Evolutionary conservation across 148 eudicot genomes (phyloP).

Genomic region (Suaeda aralocaspica): DNA sequence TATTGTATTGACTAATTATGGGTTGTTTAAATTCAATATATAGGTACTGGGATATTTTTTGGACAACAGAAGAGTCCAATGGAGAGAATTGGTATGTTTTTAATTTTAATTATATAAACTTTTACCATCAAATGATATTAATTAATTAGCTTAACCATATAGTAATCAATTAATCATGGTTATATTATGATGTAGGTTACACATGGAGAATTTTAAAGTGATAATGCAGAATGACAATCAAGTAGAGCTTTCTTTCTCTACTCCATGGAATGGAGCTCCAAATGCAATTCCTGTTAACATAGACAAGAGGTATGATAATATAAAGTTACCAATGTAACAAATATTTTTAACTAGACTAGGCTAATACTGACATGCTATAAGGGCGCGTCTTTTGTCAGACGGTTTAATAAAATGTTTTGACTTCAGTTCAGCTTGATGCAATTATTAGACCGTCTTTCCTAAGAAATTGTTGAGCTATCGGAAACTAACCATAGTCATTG

Average conservation of each 20-base stretch:
- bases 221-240: conserved; percentile 23
- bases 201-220: conserved; percentile 22
- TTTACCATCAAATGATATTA: not conserved
- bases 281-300: conserved; percentile 17
- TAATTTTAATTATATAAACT: too few relatives aligned
- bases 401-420: too few relatives aligned
- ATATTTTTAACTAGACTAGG: too few relatives aligned
- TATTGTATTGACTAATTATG: too few relatives aligned
- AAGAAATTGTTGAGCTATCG: too few relatives aligned
- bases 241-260: conserved; percentile 29
- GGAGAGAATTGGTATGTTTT: conserved; percentile 9
- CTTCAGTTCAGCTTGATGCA: too few relatives aligned
- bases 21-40: not conserved
- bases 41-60: conserved; percentile 30
- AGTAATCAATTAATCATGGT: too few relatives aligned
- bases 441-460: too few relatives aligned
- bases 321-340: too few relatives aligned
- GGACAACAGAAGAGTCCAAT: not conserved
- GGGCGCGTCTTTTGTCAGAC: too few relatives aligned
- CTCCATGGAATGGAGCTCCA: conserved; percentile 10
- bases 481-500: not conserved
- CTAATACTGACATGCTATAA: too few relatives aligned
- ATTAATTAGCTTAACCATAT: too few relatives aligned
- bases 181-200: conserved; percentile 16
- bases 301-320: conserved; percentile 16